Conservation (phyloP, 768 basidiomycete species). For the Aureoboletus auriporus region DNA sequence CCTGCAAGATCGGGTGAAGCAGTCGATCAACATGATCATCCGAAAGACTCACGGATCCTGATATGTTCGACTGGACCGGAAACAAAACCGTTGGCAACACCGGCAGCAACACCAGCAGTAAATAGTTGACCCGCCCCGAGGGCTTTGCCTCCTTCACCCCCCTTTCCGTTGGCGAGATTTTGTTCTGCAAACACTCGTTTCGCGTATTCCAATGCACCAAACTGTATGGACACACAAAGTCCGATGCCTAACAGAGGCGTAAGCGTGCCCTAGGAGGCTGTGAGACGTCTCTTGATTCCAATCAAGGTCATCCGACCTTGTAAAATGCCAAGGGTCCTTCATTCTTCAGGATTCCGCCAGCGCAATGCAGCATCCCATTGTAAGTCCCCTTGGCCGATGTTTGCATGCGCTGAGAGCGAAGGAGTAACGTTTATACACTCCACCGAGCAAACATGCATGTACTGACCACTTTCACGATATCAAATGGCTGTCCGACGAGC, state of each 20-base stretch:
- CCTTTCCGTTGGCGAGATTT: conserved; percentile 55
- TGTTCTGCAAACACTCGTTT: conserved; percentile 73
- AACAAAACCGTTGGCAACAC: conserved; percentile 86
- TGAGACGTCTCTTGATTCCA: not conserved
- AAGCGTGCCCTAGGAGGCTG: conserved; percentile 66
- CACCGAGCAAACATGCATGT: not conserved
- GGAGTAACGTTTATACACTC: conserved; percentile 4
- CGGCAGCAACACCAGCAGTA: conserved; percentile 76
- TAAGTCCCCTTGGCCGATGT: conserved; percentile 89
- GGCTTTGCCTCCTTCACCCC: conserved; percentile 60
- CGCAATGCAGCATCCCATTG: conserved; percentile 82
- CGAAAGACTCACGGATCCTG: conserved; percentile 52
- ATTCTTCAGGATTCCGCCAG: conserved; percentile 83
- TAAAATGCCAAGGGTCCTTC: conserved; percentile 95
- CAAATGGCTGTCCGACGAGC: conserved; percentile 91
- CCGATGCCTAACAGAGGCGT: conserved; percentile 91
- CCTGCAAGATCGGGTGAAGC: conserved; percentile 43
- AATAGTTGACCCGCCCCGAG: conserved; percentile 67
- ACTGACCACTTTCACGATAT: conserved; percentile 94
- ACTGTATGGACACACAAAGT: conserved; percentile 94
- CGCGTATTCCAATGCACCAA: conserved; percentile 81
- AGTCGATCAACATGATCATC: not conserved
- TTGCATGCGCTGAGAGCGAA: conserved; percentile 75
- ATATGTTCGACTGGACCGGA: conserved; percentile 98
- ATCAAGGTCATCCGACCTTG: conserved; percentile 54